A percentile compares a stretch with the other conserved stretches of the same genome.
phyloP scores from a whole-genome alignment of 495 filamentous ascomycete genomes.

The Penicillium taxi region DNA sequence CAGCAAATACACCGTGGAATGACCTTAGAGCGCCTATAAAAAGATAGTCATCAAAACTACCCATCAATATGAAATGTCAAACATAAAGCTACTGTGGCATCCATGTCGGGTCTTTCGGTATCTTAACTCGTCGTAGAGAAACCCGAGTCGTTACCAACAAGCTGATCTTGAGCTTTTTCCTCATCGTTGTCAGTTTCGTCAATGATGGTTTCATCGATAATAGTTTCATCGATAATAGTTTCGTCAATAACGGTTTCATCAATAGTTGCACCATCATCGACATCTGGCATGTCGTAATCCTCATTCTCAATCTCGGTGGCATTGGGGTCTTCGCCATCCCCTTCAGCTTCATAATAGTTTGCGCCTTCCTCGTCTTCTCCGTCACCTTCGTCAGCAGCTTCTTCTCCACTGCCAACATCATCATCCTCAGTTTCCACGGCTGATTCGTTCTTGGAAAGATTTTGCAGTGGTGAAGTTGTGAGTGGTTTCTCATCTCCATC shows the following conservation, averaged over 20 bases:
- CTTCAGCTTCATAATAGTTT: constrained; percentile 10
- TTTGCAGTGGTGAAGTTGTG: constrained; percentile 40
- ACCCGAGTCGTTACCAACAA: constrained; percentile 10
- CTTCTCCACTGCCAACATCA: constrained; percentile 34
- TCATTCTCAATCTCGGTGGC: constrained; percentile 12
- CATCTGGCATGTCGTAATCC: constrained; percentile 13
- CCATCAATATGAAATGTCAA: not conserved
- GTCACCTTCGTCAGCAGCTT: constrained; percentile 51
- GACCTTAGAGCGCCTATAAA: not conserved
- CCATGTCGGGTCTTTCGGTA: constrained; percentile 14
- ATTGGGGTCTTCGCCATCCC: constrained; percentile 9
- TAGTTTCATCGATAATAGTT: constrained; percentile 15
- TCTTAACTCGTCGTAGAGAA: constrained; percentile 5
- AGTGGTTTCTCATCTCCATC: constrained; percentile 66
- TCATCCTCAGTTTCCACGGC: constrained; percentile 26
- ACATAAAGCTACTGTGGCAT: constrained; percentile 3
- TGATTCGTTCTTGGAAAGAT: constrained; percentile 20
- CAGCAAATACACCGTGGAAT: not conserved
- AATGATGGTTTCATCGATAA: constrained; percentile 8
- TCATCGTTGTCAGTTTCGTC: constrained; percentile 10
- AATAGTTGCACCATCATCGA: constrained; percentile 13
- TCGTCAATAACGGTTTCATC: constrained; percentile 18
- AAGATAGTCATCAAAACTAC: not conserved
- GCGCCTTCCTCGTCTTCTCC: constrained; percentile 28
- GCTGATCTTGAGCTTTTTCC: constrained; percentile 11